Percentiles rank a stretch among this genome's conserved stretches.
Conservation (phyloP, 192 early-diverging fungal genomes). For the Backusella circina region DNA sequence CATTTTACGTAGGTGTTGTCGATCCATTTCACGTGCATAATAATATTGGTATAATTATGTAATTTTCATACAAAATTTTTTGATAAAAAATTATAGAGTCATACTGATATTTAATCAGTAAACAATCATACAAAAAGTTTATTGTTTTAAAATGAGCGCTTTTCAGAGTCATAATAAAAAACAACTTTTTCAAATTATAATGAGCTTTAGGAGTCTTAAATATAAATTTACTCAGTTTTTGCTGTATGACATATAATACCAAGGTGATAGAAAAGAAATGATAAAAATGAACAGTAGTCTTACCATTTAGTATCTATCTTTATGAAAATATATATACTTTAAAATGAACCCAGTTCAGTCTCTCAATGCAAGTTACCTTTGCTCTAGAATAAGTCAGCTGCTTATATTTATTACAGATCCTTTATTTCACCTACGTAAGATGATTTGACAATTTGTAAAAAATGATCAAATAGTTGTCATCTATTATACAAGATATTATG, state of each 20-base stretch:
- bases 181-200: too few relatives aligned
- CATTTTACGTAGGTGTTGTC: not conserved
- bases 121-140: not conserved
- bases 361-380: not conserved
- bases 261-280: not conserved
- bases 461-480: not conserved
- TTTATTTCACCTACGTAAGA: not conserved
- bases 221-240: not conserved
- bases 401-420: not conserved
- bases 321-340: not conserved
- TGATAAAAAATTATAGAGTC: not conserved
- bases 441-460: not conserved
- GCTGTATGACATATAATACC: not conserved
- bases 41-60: not conserved
- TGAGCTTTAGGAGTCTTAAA: not conserved
- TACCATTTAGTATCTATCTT: not conserved
- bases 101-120: not conserved
- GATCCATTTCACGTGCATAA: not conserved
- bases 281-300: not conserved
- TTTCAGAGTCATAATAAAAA: not conserved
- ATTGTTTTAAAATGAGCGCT: not conserved
- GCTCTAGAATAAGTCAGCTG: not conserved
- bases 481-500: not conserved
- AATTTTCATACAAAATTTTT: not conserved
- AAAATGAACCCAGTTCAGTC: not conserved